Base-by-base conservation (phyloP, 768 basidiomycete species). In the Thelephora aurantiotincta region DNA sequence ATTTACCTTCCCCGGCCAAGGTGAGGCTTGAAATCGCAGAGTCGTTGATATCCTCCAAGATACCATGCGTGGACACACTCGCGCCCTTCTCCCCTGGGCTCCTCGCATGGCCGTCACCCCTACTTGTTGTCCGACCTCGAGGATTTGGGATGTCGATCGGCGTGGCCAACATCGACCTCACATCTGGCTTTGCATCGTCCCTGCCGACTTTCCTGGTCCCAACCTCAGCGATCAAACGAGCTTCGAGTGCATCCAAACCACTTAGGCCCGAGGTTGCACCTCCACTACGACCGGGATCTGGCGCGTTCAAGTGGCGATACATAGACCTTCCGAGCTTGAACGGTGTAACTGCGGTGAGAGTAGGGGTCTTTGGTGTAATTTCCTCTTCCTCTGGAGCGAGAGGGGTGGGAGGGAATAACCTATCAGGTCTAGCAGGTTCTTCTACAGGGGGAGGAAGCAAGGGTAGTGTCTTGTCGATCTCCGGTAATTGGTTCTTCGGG, bases 211-310 rank as follows among this genome's bases (percentile, higher is more conserved):
- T 69, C 44, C 78, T 69, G 16, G 84, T 87, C 22, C 85, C 85
- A 6, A 88, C 84, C 55, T 87, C 77, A 0, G 75, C 77, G 0
- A 82, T 61, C 3, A 89, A 64, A 45, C 77, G 67, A 43, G 75
- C 68, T 57, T 89, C 85, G 6, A 89, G 63, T 2, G 78, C 84
- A 52, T 89, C 84, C 2, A 89, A 63, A 7, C 84, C 84, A 44
- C 68, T 77, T 54, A 51, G 44, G 5, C 38, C 44, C 9, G 44
- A 50, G 6, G 37, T 46, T 4, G 49, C 45, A 4, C 48, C 42
- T 3, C 53, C 48, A 30, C 38, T 2, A n/a, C 36, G 35, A 33
- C 20, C n/a, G 35, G 46, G n/a, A 33, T 20, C 20, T 19, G 26
- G 23, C 11, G 2, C 41, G 19, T 33, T 36, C 5, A 14, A 19